Evolutionary conservation across 176 grass and related monocot genomes (phyloP).

Genomic region (Triticum aestivum): DNA sequence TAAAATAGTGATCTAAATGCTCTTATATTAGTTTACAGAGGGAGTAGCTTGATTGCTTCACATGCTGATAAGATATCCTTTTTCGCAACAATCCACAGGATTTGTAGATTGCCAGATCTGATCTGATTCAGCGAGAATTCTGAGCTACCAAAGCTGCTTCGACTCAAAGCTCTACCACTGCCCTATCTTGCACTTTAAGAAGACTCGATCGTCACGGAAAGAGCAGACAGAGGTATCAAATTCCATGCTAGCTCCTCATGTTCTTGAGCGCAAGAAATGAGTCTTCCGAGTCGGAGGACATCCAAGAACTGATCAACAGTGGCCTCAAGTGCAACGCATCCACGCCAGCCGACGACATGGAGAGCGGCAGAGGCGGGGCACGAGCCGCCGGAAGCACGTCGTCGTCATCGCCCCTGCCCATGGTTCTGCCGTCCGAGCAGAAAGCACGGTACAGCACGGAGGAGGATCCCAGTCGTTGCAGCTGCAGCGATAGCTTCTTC

Average conservation of each 20-base stretch:
- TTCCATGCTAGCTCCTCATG: slow-evolving; percentile 13
- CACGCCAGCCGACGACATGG: slow-evolving; percentile 23
- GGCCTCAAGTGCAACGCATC: neutral
- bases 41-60: slow-evolving; percentile 14
- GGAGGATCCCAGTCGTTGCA: neutral
- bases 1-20: too few species aligned
- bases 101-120: slow-evolving; percentile 22
- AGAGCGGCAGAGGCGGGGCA: neutral
- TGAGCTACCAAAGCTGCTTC: slow-evolving; percentile 24
- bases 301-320: slow-evolving; percentile 29
- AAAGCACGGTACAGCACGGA: neutral
- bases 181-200: neutral
- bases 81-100: neutral
- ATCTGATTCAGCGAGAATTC: slow-evolving; percentile 2
- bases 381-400: neutral
- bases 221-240: neutral
- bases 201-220: neutral
- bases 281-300: slow-evolving; percentile 20
- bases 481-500: neutral
- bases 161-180: neutral
- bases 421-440: neutral
- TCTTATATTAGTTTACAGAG: too few species aligned
- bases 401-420: neutral
- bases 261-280: slow-evolving; percentile 42
- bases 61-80: slow-evolving; percentile 12